A percentile compares a stretch with the other conserved stretches of the same genome.
These are phyloP conservation scores for Cyphellophora attinorum DNA, from an alignment of 2,329 filamentous ascomycete genomes.

Conservation along the genomic window DNA sequence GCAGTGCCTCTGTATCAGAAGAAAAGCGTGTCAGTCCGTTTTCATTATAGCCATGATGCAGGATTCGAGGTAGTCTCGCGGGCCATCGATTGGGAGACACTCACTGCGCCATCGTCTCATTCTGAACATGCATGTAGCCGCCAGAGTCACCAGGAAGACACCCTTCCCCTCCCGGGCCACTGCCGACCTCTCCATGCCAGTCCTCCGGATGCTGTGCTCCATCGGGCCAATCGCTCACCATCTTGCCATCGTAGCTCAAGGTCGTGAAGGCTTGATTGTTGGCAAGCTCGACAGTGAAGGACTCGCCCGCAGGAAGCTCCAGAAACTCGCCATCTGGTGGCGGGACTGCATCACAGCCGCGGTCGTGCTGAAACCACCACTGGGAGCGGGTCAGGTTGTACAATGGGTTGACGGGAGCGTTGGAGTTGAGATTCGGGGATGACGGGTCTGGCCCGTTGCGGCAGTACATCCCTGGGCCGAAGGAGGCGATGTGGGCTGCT, in stretches of 20 bases:
- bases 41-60: too few species aligned
- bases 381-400: constrained; percentile 34
- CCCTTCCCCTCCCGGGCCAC: constrained; percentile 21
- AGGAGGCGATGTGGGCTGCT: constrained; percentile 29
- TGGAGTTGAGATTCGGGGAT: constrained; percentile 34
- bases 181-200: constrained; percentile 30
- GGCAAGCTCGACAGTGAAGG: constrained; percentile 41
- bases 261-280: constrained; percentile 42
- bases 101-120: constrained; percentile 31
- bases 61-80: too few species aligned
- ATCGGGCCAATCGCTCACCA: constrained; percentile 37
- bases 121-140: constrained; percentile 39
- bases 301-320: constrained; percentile 38
- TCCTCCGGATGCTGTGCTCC: constrained; percentile 36
- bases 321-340: constrained; percentile 29
- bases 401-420: constrained; percentile 36
- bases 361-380: constrained; percentile 45
- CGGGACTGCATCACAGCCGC: constrained; percentile 35
- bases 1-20: too few species aligned
- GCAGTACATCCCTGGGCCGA: constrained; percentile 33
- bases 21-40: too few species aligned
- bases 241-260: constrained; percentile 32
- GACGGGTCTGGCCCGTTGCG: constrained; percentile 21
- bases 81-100: too few species aligned
- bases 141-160: constrained; percentile 27